These are phyloP conservation scores for Sporothrix variecibatus DNA, from an alignment of 2,329 filamentous ascomycete species.

Conservation along the genomic window DNA sequence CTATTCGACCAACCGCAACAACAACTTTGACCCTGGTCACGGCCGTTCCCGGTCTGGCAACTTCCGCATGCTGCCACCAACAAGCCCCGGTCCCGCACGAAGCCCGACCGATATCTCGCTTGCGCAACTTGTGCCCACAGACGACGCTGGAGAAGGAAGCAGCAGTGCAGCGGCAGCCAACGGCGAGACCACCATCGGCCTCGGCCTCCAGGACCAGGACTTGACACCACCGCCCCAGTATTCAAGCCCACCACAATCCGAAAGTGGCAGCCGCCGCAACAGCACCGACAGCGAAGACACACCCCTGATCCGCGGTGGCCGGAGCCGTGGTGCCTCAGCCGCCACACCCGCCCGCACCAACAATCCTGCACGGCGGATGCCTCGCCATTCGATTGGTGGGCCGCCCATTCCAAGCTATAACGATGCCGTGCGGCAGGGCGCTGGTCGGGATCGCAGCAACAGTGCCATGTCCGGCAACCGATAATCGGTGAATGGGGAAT, in stretches of 20 bases:
- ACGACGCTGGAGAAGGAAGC: constrained; percentile 73
- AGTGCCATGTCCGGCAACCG: constrained; percentile 37
- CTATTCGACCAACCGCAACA: constrained; percentile 42
- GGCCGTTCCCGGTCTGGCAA: constrained; percentile 75
- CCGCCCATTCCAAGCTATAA: constrained; percentile 83
- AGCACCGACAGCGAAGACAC: constrained; percentile 60
- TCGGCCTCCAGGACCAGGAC: constrained; percentile 56
- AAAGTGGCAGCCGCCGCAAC: constrained; percentile 56
- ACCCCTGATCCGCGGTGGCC: constrained; percentile 54
- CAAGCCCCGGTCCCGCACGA: constrained; percentile 83
- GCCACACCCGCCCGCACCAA: constrained; percentile 39
- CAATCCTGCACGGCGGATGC: constrained; percentile 21
- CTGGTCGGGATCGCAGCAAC: constrained; percentile 49
- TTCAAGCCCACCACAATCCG: constrained; percentile 64
- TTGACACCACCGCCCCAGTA: constrained; percentile 73
- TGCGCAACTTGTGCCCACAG: constrained; percentile 73
- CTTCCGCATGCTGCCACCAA: constrained; percentile 72
- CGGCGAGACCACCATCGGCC: constrained; percentile 38
- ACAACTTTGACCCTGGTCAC: constrained; percentile 62
- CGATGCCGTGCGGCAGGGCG: constrained; percentile 65
- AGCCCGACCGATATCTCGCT: constrained; percentile 96
- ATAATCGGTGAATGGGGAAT: not conserved
- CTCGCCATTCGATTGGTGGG: constrained; percentile 28
- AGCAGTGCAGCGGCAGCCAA: constrained; percentile 36
- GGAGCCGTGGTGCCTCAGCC: constrained; percentile 54